Conservation (phyloP, 345 rosid species). For the Noccaea caerulescens region DNA sequence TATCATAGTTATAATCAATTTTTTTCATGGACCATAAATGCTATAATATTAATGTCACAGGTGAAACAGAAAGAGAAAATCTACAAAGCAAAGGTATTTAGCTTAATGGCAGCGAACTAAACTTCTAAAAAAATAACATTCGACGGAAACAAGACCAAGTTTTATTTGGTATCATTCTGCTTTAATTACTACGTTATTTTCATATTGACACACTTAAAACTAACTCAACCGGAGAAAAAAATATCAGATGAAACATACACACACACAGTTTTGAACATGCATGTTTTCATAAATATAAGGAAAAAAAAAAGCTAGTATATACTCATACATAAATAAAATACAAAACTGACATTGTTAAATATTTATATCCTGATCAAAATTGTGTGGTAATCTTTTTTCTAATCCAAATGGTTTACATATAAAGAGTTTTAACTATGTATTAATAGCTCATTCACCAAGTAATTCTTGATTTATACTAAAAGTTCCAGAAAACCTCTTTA, state of each 20-base stretch:
- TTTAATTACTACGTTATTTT: too few relatives aligned
- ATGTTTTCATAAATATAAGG: too few relatives aligned
- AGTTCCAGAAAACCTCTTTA: not conserved
- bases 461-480: too few relatives aligned
- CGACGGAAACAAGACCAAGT: not conserved
- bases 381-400: not conserved
- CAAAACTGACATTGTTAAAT: too few relatives aligned
- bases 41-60: not conserved
- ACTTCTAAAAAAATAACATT: not conserved
- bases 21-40: not conserved
- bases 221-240: too few relatives aligned
- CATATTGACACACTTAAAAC: too few relatives aligned
- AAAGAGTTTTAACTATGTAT: not conserved
- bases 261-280: too few relatives aligned
- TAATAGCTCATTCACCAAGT: too few relatives aligned
- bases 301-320: too few relatives aligned
- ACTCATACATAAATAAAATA: too few relatives aligned
- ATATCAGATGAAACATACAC: too few relatives aligned
- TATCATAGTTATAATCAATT: not conserved
- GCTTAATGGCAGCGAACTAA: not conserved
- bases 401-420: not conserved
- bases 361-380: too few relatives aligned
- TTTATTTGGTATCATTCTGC: not conserved
- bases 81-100: constrained; percentile 4
- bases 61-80: not conserved